These are phyloP conservation scores for Pistacia vera DNA, from an alignment of 345 rosid genomes.

Conservation along the genomic window DNA sequence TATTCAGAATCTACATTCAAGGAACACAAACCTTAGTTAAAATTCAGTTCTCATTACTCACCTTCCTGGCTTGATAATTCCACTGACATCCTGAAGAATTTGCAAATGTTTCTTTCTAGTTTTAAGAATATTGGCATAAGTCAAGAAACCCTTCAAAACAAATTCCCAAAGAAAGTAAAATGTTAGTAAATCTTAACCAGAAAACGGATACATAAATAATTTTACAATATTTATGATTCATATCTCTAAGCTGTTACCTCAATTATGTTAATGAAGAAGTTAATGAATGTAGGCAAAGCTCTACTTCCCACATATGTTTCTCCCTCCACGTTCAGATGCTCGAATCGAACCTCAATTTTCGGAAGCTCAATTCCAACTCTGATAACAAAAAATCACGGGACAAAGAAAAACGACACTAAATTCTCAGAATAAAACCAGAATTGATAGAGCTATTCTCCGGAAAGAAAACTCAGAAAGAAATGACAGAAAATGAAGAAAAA, in stretches of 20 bases:
- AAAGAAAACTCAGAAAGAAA: background rate
- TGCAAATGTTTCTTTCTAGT: conserved; percentile 53
- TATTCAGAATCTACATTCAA: background rate
- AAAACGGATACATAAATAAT: too few relatives aligned
- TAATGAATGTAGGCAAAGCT: conserved; percentile 36
- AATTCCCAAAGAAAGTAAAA: too few relatives aligned
- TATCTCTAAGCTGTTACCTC: conserved; percentile 28
- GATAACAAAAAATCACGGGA: background rate
- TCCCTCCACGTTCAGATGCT: conserved; percentile 36
- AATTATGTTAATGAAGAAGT: conserved; percentile 20
- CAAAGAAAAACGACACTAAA: too few relatives aligned
- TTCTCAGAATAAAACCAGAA: background rate
- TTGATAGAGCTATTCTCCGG: background rate
- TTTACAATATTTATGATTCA: too few relatives aligned
- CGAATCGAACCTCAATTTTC: conserved; percentile 33
- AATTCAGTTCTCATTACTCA: conserved; percentile 8
- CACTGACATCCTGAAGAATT: conserved; percentile 70
- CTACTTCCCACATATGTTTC: conserved; percentile 34
- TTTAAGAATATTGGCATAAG: conserved; percentile 38
- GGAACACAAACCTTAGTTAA: background rate
- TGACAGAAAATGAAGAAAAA: background rate
- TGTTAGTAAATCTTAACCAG: too few relatives aligned
- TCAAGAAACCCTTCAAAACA: conserved; percentile 33
- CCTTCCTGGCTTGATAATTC: conserved; percentile 81
- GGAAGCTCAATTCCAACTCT: conserved; percentile 39